Evolutionary conservation across 306 rosid species (phyloP), one percentile per base, ranked within the genome.

Genomic region (Astragalus membranaceus): DNA sequence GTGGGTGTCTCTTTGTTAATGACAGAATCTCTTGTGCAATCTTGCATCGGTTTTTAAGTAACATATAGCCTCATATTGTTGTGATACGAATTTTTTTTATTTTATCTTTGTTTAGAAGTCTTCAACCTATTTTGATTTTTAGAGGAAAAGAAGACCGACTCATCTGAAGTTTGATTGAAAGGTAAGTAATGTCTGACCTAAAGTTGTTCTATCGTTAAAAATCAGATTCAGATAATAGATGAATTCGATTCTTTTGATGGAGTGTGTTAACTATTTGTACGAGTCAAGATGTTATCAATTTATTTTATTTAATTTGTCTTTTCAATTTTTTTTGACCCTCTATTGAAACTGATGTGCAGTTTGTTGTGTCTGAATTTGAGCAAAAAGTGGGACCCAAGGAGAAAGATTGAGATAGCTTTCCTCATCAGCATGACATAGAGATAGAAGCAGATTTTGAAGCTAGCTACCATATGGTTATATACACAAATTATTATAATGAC

Each of bases 321-420:
- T 42, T 1, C 8, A 35, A 0, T 53, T 47, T 12, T 39, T 4
- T 11, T 6, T 55, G 7, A n/a, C 9, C 10, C 44, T n/a, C 42
- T 75, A 11, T 32, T 30, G 64, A 76, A 60, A 70, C 12, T 54
- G 41, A 54, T 54, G 29, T 43, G 46, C 5, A 77, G 64, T 71
- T 76, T 72, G 79, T 66, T 73, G 69, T 33, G 71, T 41, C 48
- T 14, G 43, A 78, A 64, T 53, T 16, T 70, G 32, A 47, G 49
- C 63, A 68, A 26, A 26, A 64, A 65, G 59, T 63, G 83, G 87
- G 84, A 53, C 78, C 82, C 32, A 0, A 10, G 3, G 47, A 35
- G 42, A 82, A 85, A 76, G 63, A 61, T 54, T 3, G 69, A 71
- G 73, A 70, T 79, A 56, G 65, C 49, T 80, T 83, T 78, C 69